Conservation (phyloP, 2,329 filamentous ascomycete species). For the Fusarium sp. region DNA sequence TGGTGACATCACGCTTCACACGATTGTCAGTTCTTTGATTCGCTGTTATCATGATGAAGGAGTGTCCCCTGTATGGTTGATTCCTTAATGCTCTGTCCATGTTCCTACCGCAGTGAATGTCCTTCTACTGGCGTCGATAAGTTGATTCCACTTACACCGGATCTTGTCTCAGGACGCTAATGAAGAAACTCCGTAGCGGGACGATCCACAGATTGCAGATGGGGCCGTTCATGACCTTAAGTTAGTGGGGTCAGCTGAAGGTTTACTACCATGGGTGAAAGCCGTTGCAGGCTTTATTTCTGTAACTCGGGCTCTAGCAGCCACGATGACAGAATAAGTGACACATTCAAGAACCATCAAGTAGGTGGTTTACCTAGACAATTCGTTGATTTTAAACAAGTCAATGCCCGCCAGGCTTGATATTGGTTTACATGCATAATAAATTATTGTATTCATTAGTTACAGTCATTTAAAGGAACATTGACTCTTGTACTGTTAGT, state of each 20-base stretch:
- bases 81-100: not conserved
- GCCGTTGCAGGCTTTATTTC: slow-evolving; percentile 17
- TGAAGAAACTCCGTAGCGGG: slow-evolving; percentile 14
- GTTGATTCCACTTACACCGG: slow-evolving; percentile 1
- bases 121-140: not conserved
- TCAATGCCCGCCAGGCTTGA: too few relatives aligned
- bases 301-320: not conserved
- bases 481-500: not conserved
- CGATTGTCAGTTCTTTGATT: not conserved
- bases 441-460: not conserved
- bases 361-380: not conserved
- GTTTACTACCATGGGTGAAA: not conserved
- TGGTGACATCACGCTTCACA: slow-evolving; percentile 34
- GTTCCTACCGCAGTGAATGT: not conserved
- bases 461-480: not conserved
- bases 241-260: slow-evolving; percentile 4
- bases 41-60: not conserved
- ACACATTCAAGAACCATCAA: not conserved
- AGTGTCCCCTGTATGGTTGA: not conserved
- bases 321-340: slow-evolving; percentile 9
- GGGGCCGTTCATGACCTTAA: not conserved
- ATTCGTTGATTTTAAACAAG: not conserved
- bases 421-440: not conserved
- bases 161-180: slow-evolving; percentile 10
- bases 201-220: slow-evolving; percentile 24